Percentiles rank a stretch among this genome's conserved stretches.
phyloP scores from a whole-genome alignment of 2,329 filamentous ascomycete species.

The Ceratocystis lukuohia region DNA sequence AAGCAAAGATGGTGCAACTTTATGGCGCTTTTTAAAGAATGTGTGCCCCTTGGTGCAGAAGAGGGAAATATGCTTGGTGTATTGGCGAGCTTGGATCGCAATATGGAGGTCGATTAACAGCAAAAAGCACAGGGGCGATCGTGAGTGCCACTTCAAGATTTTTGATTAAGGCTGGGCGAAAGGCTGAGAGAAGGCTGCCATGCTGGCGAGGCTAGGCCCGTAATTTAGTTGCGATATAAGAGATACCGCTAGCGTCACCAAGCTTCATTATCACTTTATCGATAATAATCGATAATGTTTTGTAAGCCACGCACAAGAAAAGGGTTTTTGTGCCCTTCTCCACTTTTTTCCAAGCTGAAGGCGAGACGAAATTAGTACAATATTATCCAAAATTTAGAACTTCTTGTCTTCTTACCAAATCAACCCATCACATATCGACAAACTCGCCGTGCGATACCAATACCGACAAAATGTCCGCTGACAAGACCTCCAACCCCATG shows the following conservation, averaged over 20 bases:
- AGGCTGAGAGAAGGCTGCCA: slow-evolving; percentile 19
- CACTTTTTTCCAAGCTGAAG: slow-evolving; percentile 14
- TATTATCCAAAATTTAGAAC: neutral
- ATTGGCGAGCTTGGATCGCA: neutral
- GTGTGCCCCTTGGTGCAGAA: neutral
- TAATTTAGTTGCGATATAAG: neutral
- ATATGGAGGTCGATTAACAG: neutral
- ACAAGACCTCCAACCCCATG: slow-evolving; percentile 96
- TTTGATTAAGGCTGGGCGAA: slow-evolving; percentile 17
- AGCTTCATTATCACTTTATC: slow-evolving; percentile 9
- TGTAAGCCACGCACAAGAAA: slow-evolving; percentile 13
- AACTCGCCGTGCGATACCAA: slow-evolving; percentile 18
- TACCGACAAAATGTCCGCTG: slow-evolving; percentile 38
- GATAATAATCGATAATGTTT: neutral
- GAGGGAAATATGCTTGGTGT: neutral
- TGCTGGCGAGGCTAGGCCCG: slow-evolving; percentile 15
- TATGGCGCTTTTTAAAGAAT: neutral
- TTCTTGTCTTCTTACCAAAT: slow-evolving; percentile 22
- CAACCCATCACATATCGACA: slow-evolving; percentile 23
- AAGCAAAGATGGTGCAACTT: neutral
- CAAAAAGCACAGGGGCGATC: slow-evolving; percentile 13
- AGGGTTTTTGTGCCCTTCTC: slow-evolving; percentile 19
- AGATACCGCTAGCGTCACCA: neutral
- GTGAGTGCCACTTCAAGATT: slow-evolving; percentile 18
- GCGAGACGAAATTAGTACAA: slow-evolving; percentile 12